phyloP scores from a whole-genome alignment of 2,329 filamentous ascomycete genomes.

The Simplicillium aogashimaense region DNA sequence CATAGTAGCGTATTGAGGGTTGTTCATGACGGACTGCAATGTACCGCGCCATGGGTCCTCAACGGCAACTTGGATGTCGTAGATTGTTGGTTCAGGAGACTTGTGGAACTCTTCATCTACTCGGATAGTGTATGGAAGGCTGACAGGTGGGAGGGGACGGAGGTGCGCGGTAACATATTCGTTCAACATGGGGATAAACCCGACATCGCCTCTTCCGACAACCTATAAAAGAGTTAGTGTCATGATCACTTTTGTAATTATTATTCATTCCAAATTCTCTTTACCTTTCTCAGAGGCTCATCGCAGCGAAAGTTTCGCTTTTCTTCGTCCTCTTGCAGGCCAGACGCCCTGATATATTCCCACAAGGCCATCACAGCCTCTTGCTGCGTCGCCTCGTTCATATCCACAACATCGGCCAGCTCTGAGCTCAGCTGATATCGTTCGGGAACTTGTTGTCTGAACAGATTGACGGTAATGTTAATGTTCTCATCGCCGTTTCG shows the following conservation, averaged over 20 bases:
- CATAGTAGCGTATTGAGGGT: slow-evolving; percentile 58
- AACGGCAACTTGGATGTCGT: slow-evolving; percentile 77
- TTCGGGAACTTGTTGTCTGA: slow-evolving; percentile 76
- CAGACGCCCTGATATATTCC: slow-evolving; percentile 85
- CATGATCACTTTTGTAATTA: neutral
- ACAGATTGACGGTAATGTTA: slow-evolving; percentile 82
- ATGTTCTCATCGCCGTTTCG: slow-evolving; percentile 85
- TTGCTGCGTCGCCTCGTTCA: slow-evolving; percentile 75
- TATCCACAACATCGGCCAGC: slow-evolving; percentile 76
- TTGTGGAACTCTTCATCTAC: slow-evolving; percentile 78
- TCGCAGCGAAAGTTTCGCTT: slow-evolving; percentile 90
- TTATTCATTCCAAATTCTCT: slow-evolving; percentile 12
- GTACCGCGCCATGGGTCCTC: slow-evolving; percentile 70
- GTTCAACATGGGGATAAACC: slow-evolving; percentile 78
- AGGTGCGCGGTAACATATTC: slow-evolving; percentile 74
- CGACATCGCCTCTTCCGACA: slow-evolving; percentile 61
- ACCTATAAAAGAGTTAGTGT: slow-evolving; percentile 37
- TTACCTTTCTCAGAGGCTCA: slow-evolving; percentile 65
- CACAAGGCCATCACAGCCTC: slow-evolving; percentile 87
- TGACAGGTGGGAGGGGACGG: slow-evolving; percentile 67
- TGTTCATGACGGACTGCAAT: slow-evolving; percentile 55
- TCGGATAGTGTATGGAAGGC: slow-evolving; percentile 84
- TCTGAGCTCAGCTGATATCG: slow-evolving; percentile 70
- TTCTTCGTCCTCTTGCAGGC: slow-evolving; percentile 88
- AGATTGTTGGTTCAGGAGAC: slow-evolving; percentile 68